A percentile compares a stretch with the other conserved stretches of the same genome.
Evolutionary conservation across 192 early-diverging fungal genomes (phyloP).

Genomic region (Spizellomyces punctatus): DNA sequence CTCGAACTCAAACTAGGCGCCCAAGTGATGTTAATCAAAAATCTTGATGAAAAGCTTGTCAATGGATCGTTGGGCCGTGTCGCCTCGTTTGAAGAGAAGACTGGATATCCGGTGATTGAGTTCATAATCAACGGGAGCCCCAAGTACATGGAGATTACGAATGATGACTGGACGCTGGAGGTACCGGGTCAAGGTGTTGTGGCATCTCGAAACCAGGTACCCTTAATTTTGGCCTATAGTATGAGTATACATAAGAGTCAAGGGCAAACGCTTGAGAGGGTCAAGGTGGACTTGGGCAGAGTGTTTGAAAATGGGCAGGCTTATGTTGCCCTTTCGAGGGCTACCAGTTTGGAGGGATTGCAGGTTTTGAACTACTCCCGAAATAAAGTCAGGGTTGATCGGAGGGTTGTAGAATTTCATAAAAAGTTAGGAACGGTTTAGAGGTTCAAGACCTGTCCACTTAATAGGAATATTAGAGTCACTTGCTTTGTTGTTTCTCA

Average conservation of each 20-base stretch:
- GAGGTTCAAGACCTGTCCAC: no score
- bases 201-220: constrained; percentile 31
- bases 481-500: no score
- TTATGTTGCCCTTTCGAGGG: constrained; percentile 56
- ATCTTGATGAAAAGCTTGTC: constrained; percentile 43
- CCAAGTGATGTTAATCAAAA: constrained; percentile 83
- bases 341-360: constrained; percentile 42
- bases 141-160: constrained; percentile 16
- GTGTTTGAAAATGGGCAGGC: constrained; percentile 55
- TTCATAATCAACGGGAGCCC: constrained; percentile 21
- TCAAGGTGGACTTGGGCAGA: constrained; percentile 48
- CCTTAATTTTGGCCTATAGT: constrained; percentile 49
- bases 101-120: constrained; percentile 34
- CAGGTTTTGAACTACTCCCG: constrained; percentile 34
- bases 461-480: no score
- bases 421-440: constrained; percentile 7
- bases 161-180: constrained; percentile 16
- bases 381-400: constrained; percentile 34
- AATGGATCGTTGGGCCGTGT: constrained; percentile 49
- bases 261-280: constrained; percentile 49
- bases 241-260: constrained; percentile 59
- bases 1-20: constrained; percentile 74
- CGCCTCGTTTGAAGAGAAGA: constrained; percentile 31
- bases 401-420: constrained; percentile 26
- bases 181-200: constrained; percentile 11